A percentile compares a stretch with the other conserved stretches of the same genome.
phyloP scores from a whole-genome alignment of 2,329 filamentous ascomycete genomes.

The Teratosphaeria viscida region DNA sequence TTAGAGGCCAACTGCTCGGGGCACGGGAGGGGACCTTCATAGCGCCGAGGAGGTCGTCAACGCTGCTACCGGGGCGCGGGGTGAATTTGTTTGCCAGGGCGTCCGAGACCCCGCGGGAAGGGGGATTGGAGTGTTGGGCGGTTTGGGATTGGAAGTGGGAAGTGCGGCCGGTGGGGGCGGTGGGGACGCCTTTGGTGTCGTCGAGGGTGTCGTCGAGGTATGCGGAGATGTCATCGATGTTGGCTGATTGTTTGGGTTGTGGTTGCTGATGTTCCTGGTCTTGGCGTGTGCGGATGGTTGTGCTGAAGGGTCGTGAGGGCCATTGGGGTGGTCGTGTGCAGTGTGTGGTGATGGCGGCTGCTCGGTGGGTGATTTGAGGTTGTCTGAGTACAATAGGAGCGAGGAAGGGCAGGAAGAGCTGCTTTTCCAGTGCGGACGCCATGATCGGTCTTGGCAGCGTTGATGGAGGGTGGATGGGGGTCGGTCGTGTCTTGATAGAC shows the following conservation, averaged over 20 bases:
- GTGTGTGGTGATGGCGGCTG: neutral
- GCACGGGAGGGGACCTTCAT: constrained; percentile 1
- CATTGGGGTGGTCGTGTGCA: neutral
- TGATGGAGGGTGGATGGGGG: neutral
- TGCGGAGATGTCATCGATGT: constrained; percentile 13
- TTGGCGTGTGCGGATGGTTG: neutral
- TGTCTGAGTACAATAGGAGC: constrained; percentile 9
- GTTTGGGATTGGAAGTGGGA: constrained; percentile 18
- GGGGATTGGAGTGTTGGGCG: constrained; percentile 14
- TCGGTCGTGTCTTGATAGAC: neutral
- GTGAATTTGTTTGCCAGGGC: neutral
- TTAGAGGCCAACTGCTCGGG: neutral
- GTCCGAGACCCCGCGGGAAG: constrained; percentile 1
- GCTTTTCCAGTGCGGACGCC: constrained; percentile 1
- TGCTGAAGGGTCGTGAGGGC: constrained; percentile 1
- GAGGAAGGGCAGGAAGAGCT: constrained; percentile 14
- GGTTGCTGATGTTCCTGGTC: constrained; percentile 8
- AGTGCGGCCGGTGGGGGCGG: constrained; percentile 13
- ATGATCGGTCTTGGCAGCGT: neutral
- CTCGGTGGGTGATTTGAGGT: neutral
- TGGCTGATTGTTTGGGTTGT: constrained; percentile 11
- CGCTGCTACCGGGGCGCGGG: constrained; percentile 4
- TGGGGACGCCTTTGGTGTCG: constrained; percentile 17
- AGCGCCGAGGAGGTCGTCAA: constrained; percentile 3
- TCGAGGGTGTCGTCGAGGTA: constrained; percentile 22